Evolutionary conservation across 83 land plant species (phyloP).

Genomic region (Diphasiastrum complanatum): DNA sequence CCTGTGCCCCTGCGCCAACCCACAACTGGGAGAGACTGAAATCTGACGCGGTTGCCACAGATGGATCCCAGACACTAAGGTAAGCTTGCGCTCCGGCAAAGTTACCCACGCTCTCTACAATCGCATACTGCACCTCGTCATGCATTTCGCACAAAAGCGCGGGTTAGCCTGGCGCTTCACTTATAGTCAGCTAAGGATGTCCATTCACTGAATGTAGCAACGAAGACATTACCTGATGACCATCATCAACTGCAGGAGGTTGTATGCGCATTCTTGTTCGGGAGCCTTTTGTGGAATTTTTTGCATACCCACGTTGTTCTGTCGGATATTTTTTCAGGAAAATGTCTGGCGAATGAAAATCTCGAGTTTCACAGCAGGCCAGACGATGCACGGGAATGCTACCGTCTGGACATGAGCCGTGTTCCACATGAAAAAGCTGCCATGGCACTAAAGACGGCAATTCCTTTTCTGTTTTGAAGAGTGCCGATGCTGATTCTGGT

Average conservation of each 20-base stretch:
- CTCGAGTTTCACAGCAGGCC: background rate
- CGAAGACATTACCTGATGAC: constrained; percentile 2
- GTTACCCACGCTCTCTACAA: constrained; percentile 10
- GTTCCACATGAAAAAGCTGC: constrained; percentile 10
- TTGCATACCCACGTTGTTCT: background rate
- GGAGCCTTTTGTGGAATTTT: background rate
- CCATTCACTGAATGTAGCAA: background rate
- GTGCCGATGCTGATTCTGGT: background rate
- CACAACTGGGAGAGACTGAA: constrained; percentile 15
- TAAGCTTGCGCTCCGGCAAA: constrained; percentile 10
- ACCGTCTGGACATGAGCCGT: constrained; percentile 4
- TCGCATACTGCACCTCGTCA: constrained; percentile 3
- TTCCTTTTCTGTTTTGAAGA: background rate
- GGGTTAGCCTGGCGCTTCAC: too few relatives aligned
- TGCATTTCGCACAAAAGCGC: background rate
- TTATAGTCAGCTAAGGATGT: background rate
- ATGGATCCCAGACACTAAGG: constrained; percentile 12
- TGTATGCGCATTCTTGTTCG: background rate
- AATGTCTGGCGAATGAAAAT: background rate
- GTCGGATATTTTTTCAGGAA: constrained; percentile 1
- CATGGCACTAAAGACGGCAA: background rate
- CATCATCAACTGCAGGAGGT: constrained; percentile 5
- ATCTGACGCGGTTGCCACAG: constrained; percentile 9
- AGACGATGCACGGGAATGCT: constrained; percentile 7
- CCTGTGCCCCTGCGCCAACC: constrained; percentile 6